phyloP scores from a whole-genome alignment of 2,329 filamentous ascomycete genomes.

The Epichloe festucae region DNA sequence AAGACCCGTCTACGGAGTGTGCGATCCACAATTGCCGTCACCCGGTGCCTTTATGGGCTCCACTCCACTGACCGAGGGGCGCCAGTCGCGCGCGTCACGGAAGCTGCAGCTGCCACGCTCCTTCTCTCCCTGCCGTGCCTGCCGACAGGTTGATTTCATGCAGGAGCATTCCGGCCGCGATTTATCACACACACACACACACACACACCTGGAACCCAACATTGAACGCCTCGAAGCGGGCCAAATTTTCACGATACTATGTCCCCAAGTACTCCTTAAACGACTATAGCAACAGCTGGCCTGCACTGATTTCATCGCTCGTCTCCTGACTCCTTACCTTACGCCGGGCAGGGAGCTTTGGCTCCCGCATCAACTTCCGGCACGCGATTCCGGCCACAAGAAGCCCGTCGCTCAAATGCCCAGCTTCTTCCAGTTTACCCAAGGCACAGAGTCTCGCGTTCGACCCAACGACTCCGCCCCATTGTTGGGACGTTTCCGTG shows the following conservation, averaged over 20 bases:
- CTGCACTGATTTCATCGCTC: neutral
- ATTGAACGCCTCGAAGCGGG: neutral
- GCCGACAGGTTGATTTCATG: neutral
- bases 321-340: neutral
- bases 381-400: neutral
- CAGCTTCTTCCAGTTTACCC: slow-evolving; percentile 54
- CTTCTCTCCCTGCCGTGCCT: neutral
- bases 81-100: neutral
- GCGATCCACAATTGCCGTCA: neutral
- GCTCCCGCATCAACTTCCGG: slow-evolving; percentile 1
- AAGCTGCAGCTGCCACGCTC: neutral
- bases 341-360: neutral
- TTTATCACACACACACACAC: no score
- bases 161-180: neutral
- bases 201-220: neutral
- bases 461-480: slow-evolving; percentile 43
- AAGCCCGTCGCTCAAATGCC: slow-evolving; percentile 32
- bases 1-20: no score
- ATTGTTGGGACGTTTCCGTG: slow-evolving; percentile 51
- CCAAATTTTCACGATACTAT: neutral
- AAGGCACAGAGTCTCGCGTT: slow-evolving; percentile 46
- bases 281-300: neutral
- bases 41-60: neutral
- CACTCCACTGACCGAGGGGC: neutral
- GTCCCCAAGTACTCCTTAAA: neutral